phyloP scores from a whole-genome alignment of 78 protist genomes.

The Dictyostelium brefeldianum region DNA sequence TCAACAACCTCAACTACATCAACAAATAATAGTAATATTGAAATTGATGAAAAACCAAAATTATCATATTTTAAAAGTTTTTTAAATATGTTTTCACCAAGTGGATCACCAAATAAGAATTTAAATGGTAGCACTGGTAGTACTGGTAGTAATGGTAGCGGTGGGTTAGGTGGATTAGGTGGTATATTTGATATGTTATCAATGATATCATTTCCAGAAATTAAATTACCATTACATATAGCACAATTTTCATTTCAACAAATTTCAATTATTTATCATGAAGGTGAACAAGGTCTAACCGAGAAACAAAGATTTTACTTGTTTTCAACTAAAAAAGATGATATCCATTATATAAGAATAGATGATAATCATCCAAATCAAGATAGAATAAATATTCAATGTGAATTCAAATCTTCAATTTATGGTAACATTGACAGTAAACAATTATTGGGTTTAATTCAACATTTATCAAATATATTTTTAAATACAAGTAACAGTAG shows the following conservation, averaged over 20 bases:
- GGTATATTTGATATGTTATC: not conserved
- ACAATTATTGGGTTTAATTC: conserved; percentile 19
- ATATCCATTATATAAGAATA: conserved; percentile 10
- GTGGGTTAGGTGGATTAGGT: not conserved
- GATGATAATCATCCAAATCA: conserved; percentile 5
- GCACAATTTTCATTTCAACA: conserved; percentile 32
- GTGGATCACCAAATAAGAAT: conserved; percentile 18
- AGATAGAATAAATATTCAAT: conserved; percentile 15
- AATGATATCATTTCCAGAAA: conserved; percentile 15
- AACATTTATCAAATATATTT: conserved; percentile 29
- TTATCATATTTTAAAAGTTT: conserved; percentile 14
- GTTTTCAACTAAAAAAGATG: conserved; percentile 43
- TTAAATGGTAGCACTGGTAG: not conserved
- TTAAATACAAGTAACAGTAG: not conserved
- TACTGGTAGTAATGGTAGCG: not conserved
- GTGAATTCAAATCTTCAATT: conserved; percentile 13
- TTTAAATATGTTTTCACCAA: conserved; percentile 29
- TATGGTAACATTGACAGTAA: conserved; percentile 1
- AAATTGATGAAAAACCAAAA: conserved; percentile 32
- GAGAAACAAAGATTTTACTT: conserved; percentile 16
- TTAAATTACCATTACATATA: conserved; percentile 5
- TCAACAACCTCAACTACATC: not conserved
- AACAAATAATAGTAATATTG: not conserved
- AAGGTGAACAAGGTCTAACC: not conserved
- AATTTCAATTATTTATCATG: conserved; percentile 7